These are phyloP conservation scores for Fusarium keratoplasticum DNA, from an alignment of 2,329 filamentous ascomycete genomes.

Conservation along the genomic window DNA sequence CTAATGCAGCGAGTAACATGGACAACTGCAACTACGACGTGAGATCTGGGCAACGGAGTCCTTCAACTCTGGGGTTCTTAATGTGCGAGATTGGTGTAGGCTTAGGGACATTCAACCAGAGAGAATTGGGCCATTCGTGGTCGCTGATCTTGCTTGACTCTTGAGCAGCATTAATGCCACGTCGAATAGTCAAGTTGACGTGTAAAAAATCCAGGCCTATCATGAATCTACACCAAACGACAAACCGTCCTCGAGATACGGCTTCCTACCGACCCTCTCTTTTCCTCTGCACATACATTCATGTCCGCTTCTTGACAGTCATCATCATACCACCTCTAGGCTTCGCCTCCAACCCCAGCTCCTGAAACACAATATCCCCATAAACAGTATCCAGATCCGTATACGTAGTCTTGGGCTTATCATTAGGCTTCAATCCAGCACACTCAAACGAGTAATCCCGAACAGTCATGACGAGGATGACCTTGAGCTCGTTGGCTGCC, in stretches of 20 bases:
- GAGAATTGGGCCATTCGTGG: background rate
- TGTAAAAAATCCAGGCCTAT: background rate
- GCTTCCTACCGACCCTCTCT: background rate
- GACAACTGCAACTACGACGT: background rate
- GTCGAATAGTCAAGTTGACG: background rate
- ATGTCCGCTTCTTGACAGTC: constrained; percentile 21
- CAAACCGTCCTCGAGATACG: background rate
- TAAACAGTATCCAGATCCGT: constrained; percentile 42
- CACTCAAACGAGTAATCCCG: constrained; percentile 44
- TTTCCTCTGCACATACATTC: background rate
- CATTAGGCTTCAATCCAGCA: constrained; percentile 18
- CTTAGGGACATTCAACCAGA: background rate
- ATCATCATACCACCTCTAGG: constrained; percentile 40
- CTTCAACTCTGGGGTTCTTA: background rate
- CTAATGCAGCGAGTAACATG: too few relatives aligned
- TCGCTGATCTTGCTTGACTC: background rate
- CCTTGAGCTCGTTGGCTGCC: constrained; percentile 49
- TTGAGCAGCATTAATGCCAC: background rate
- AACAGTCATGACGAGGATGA: constrained; percentile 39
- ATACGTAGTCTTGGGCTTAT: constrained; percentile 24
- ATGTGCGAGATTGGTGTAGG: background rate
- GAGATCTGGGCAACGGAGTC: background rate
- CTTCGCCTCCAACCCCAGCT: constrained; percentile 35
- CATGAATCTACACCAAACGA: background rate
- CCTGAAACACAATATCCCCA: constrained; percentile 40